Conservation (phyloP, 2,329 filamentous ascomycete genomes). For the Pezicula carpinea region DNA sequence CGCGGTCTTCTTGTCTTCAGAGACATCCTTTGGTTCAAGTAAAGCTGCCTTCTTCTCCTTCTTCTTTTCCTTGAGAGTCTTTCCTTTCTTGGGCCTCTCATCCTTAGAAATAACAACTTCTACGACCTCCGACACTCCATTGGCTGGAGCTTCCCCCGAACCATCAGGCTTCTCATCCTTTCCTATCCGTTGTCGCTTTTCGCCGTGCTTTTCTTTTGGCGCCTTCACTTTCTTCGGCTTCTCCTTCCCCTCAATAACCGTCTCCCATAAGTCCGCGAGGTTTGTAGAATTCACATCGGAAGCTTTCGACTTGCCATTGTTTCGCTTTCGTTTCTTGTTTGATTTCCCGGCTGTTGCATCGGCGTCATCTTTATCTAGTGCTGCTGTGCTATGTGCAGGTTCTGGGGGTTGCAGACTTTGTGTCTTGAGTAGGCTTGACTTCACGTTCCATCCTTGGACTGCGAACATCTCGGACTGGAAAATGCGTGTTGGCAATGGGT, state of each 20-base stretch:
- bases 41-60: constrained; percentile 25
- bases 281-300: constrained; percentile 61
- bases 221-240: constrained; percentile 27
- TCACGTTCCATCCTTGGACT: constrained; percentile 87
- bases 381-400: constrained; percentile 13
- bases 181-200: constrained; percentile 23
- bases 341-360: constrained; percentile 31
- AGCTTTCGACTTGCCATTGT: constrained; percentile 46
- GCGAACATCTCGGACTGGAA: constrained; percentile 66
- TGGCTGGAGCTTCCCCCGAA: constrained; percentile 7
- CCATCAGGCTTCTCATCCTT: constrained; percentile 10
- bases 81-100: constrained; percentile 20
- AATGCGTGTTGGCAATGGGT: neutral
- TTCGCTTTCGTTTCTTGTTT: constrained; percentile 46
- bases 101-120: constrained; percentile 19
- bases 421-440: constrained; percentile 64
- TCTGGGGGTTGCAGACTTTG: constrained; percentile 40
- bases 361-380: constrained; percentile 26
- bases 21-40: constrained; percentile 6
- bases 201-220: constrained; percentile 23
- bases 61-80: constrained; percentile 34
- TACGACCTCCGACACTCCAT: constrained; percentile 1
- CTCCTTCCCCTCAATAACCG: constrained; percentile 67
- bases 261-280: constrained; percentile 73
- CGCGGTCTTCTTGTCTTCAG: constrained; percentile 11